A percentile compares a stretch with the other conserved stretches of the same genome.
Evolutionary conservation across 2,329 filamentous ascomycete species (phyloP).

Genomic region (Fusarium abutilonis): DNA sequence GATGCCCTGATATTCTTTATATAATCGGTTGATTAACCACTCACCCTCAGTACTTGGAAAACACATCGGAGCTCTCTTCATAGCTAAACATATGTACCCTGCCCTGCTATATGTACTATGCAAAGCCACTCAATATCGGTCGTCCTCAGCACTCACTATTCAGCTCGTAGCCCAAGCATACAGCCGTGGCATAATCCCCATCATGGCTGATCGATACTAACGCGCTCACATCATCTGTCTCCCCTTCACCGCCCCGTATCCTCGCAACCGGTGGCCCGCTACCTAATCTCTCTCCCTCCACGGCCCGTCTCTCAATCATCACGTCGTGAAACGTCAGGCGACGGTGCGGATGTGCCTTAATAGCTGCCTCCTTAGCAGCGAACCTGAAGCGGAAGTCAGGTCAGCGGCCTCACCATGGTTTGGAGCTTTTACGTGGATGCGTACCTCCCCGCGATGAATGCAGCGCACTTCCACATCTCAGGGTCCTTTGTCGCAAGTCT

Average conservation of each 20-base stretch:
- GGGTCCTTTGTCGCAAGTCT: slow-evolving; percentile 24
- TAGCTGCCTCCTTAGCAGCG: slow-evolving; percentile 78
- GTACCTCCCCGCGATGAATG: slow-evolving; percentile 52
- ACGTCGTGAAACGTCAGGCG: slow-evolving; percentile 71
- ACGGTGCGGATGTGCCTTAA: slow-evolving; percentile 74
- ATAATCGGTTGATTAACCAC: no score
- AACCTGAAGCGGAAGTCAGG: slow-evolving; percentile 56
- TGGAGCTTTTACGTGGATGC: not conserved
- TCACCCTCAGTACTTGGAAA: no score
- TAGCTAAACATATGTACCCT: no score
- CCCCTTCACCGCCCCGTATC: slow-evolving; percentile 48
- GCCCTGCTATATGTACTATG: no score
- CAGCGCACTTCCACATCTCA: slow-evolving; percentile 50
- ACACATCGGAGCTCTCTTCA: no score
- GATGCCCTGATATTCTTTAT: not conserved
- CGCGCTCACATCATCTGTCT: slow-evolving; percentile 62
- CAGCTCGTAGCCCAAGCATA: slow-evolving; percentile 64
- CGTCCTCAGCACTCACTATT: not conserved
- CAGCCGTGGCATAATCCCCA: slow-evolving; percentile 79
- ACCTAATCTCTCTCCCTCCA: slow-evolving; percentile 43
- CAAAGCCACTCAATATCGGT: not conserved
- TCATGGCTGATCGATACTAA: slow-evolving; percentile 89
- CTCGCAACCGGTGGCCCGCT: slow-evolving; percentile 58
- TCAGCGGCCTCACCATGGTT: slow-evolving; percentile 8
- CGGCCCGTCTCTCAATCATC: slow-evolving; percentile 51